Evolutionary conservation across 1,139 yeast species (phyloP).

Genomic region (Yamadazyma siamensis): DNA sequence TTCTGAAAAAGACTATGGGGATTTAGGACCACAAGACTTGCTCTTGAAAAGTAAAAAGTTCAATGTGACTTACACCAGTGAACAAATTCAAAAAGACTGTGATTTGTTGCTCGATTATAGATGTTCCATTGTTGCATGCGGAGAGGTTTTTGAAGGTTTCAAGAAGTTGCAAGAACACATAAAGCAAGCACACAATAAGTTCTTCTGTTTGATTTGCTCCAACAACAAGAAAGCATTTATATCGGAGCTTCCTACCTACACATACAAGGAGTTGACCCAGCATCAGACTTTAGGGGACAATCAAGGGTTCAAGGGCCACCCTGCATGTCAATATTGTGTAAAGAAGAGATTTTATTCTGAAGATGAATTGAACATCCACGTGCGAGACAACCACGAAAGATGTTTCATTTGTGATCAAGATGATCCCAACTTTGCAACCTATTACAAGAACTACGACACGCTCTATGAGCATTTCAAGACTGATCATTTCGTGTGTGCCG

Average conservation of each 20-base stretch:
- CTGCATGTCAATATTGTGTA: slow-evolving; percentile 79
- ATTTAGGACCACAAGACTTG: slow-evolving; percentile 28
- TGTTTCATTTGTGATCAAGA: slow-evolving; percentile 87
- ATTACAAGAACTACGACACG: slow-evolving; percentile 72
- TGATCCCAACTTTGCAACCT: slow-evolving; percentile 64
- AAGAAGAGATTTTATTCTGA: slow-evolving; percentile 78
- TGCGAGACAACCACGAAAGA: slow-evolving; percentile 81
- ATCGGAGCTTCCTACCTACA: slow-evolving; percentile 61
- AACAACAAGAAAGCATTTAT: slow-evolving; percentile 75
- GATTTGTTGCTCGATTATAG: slow-evolving; percentile 49
- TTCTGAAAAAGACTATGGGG: slow-evolving; percentile 36
- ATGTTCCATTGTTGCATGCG: slow-evolving; percentile 62
- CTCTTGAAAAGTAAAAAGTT: slow-evolving; percentile 39
- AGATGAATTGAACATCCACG: slow-evolving; percentile 80
- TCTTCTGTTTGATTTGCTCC: slow-evolving; percentile 73
- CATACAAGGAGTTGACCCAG: slow-evolving; percentile 56
- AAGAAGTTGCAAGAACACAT: slow-evolving; percentile 65
- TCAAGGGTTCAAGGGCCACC: slow-evolving; percentile 84
- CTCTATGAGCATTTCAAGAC: slow-evolving; percentile 70
- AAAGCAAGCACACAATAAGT: slow-evolving; percentile 56
- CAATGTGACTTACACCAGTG: slow-evolving; percentile 51
- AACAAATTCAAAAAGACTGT: slow-evolving; percentile 39
- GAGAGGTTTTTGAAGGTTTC: slow-evolving; percentile 41
- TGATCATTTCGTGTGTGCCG: slow-evolving; percentile 75
- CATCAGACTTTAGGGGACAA: slow-evolving; percentile 72